Percentiles rank a stretch among this genome's conserved stretches.
These are phyloP conservation scores for Phytomonas francai DNA, from an alignment of 208 protist genomes.

Conservation along the genomic window DNA sequence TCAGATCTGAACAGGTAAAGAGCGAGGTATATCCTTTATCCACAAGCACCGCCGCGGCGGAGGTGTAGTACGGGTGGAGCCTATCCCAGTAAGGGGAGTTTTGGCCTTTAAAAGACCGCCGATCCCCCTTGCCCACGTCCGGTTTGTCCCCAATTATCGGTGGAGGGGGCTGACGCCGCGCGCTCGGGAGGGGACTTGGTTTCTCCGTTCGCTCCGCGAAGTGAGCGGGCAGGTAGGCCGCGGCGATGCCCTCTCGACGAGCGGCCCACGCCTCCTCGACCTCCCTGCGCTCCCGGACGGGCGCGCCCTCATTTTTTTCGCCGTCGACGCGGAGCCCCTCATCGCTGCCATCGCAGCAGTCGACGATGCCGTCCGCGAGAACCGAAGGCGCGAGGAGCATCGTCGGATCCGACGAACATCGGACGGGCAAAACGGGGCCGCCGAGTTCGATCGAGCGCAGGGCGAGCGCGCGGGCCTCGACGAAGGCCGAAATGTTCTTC, in stretches of 20 bases:
- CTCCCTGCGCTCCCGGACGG: not conserved
- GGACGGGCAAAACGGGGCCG: slow-evolving; percentile 54
- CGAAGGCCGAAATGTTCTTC: not conserved
- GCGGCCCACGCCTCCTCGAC: not conserved
- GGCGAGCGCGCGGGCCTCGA: slow-evolving; percentile 13
- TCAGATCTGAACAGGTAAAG: slow-evolving; percentile 26
- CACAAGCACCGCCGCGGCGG: slow-evolving; percentile 36
- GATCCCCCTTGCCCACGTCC: not conserved
- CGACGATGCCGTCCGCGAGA: slow-evolving; percentile 58
- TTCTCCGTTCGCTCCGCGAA: slow-evolving; percentile 12
- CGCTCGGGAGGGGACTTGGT: not conserved
- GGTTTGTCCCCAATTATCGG: not conserved
- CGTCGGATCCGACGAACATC: slow-evolving; percentile 13
- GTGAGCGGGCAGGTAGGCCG: slow-evolving; percentile 1
- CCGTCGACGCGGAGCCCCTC: slow-evolving; percentile 19
- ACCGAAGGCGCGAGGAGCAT: slow-evolving; percentile 54
- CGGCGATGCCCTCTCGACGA: not conserved
- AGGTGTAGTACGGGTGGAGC: slow-evolving; percentile 30
- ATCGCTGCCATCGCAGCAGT: slow-evolving; percentile 69
- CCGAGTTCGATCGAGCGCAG: slow-evolving; percentile 18
- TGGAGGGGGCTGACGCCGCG: not conserved
- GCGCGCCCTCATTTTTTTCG: not conserved
- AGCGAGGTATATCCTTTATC: slow-evolving; percentile 49
- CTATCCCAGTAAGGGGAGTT: slow-evolving; percentile 15
- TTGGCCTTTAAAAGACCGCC: not conserved